Conservation (phyloP, 805 yeast species). For the Geotrichum ghanense region DNA sequence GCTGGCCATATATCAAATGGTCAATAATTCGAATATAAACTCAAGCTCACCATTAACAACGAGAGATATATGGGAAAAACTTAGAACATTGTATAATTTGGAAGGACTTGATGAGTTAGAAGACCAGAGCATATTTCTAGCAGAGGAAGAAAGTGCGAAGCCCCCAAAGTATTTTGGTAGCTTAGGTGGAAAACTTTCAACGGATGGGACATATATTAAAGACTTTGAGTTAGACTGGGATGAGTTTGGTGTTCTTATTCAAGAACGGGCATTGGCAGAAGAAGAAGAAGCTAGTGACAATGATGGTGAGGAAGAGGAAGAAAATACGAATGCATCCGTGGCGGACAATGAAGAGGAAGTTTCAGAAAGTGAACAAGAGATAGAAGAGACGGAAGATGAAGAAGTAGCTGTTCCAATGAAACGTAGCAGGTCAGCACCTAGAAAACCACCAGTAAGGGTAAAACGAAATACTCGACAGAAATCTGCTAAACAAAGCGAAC, state of each 20-base stretch:
- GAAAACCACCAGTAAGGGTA: not conserved
- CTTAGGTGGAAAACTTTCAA: constrained; percentile 8
- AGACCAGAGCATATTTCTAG: constrained; percentile 10
- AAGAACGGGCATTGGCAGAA: constrained; percentile 26
- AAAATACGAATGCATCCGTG: constrained; percentile 9
- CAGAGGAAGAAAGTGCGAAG: constrained; percentile 5
- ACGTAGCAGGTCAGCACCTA: not conserved
- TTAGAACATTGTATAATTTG: constrained; percentile 43
- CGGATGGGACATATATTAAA: constrained; percentile 5
- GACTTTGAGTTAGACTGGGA: constrained; percentile 35
- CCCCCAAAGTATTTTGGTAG: constrained; percentile 11
- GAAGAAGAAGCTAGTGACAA: constrained; percentile 10
- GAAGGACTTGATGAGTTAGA: constrained; percentile 46
- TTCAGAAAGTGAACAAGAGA: constrained; percentile 11
- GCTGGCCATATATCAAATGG: constrained; percentile 23
- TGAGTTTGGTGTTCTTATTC: constrained; percentile 33
- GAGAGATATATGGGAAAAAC: constrained; percentile 46
- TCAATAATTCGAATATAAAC: constrained; percentile 15
- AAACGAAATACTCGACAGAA: not conserved
- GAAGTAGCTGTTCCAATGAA: constrained; percentile 2
- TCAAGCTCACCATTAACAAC: constrained; percentile 28
- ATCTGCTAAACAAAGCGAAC: not conserved
- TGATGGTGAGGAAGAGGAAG: constrained; percentile 7
- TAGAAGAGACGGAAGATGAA: constrained; percentile 7
- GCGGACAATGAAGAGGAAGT: constrained; percentile 10